These are phyloP conservation scores for Kwoniella sp. DNA, from an alignment of 768 basidiomycete genomes.

Conservation along the genomic window DNA sequence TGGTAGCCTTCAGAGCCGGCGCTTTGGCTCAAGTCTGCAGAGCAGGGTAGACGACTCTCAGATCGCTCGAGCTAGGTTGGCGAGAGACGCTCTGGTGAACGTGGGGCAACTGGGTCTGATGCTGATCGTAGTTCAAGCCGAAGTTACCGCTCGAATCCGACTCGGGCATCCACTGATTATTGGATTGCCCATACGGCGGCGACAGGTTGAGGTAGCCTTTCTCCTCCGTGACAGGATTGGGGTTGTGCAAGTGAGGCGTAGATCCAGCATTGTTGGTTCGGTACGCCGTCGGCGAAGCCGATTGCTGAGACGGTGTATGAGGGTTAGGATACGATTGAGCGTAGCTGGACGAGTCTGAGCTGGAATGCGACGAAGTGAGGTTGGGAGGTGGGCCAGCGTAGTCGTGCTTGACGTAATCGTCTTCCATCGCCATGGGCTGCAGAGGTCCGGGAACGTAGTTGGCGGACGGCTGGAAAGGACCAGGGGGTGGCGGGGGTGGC, in stretches of 20 bases:
- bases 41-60: constrained; percentile 38
- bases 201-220: constrained; percentile 24
- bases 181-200: constrained; percentile 13
- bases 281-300: constrained; percentile 17
- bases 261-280: constrained; percentile 1
- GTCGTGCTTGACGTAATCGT: constrained; percentile 26
- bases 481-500: constrained; percentile 24
- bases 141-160: constrained; percentile 17
- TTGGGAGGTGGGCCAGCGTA: constrained; percentile 12
- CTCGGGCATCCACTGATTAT: constrained; percentile 15
- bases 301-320: constrained; percentile 15
- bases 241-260: constrained; percentile 5
- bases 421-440: constrained; percentile 20
- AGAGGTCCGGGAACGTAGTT: constrained; percentile 26
- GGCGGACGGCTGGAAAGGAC: constrained; percentile 15
- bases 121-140: constrained; percentile 15
- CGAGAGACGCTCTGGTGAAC: constrained; percentile 35
- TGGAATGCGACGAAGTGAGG: constrained; percentile 14
- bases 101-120: constrained; percentile 38
- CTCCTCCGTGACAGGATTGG: constrained; percentile 13
- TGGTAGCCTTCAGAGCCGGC: too few relatives aligned
- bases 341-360: constrained; percentile 26
- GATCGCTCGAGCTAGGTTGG: constrained; percentile 43
- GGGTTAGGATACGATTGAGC: constrained; percentile 26
- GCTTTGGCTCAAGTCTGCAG: not conserved